Percentiles rank a stretch among this genome's conserved stretches.
Evolutionary conservation across 768 basidiomycete genomes (phyloP).

Genomic region (Termitomyces bulborhizus): DNA sequence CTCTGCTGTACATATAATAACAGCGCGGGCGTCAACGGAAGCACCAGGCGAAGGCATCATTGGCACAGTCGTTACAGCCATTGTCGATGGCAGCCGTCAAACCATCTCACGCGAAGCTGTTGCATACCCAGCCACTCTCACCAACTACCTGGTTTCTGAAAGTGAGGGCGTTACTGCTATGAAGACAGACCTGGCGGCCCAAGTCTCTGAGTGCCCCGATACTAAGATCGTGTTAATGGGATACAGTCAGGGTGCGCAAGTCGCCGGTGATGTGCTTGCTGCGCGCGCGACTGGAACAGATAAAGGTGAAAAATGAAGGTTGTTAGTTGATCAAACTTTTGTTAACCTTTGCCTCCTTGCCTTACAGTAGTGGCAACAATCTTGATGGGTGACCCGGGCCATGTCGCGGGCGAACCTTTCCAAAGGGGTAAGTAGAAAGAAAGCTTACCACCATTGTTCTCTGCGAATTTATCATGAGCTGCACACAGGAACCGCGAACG

Average conservation of each 20-base stretch:
- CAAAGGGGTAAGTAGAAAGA: conserved; percentile 4
- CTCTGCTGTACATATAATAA: conserved; percentile 15
- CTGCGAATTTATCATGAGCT: not conserved
- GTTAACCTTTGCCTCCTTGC: not conserved
- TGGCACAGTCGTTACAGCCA: conserved; percentile 9
- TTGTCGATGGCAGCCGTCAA: conserved; percentile 7
- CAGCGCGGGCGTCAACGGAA: conserved; percentile 15
- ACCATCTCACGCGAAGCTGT: conserved; percentile 10
- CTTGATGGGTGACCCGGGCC: conserved; percentile 13
- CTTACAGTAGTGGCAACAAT: conserved; percentile 6
- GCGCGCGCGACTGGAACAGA: conserved; percentile 4
- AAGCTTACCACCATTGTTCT: not conserved
- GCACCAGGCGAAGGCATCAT: conserved; percentile 15
- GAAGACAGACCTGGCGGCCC: conserved; percentile 4
- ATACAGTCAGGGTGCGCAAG: conserved; percentile 12
- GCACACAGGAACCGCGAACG: conserved; percentile 7
- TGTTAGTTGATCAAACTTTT: not conserved
- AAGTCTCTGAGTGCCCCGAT: conserved; percentile 7
- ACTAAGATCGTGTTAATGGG: conserved; percentile 14
- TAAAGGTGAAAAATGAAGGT: not conserved
- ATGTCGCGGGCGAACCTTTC: conserved; percentile 9
- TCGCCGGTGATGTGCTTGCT: conserved; percentile 12
- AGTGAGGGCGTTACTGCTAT: conserved; percentile 7
- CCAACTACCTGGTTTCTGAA: conserved; percentile 8
- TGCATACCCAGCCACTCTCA: conserved; percentile 9